These are phyloP conservation scores for Medicago truncatula DNA, from an alignment of 306 rosid genomes.

Conservation along the genomic window MtrunA17r5.0-ANR NC_053049.1:30102001-30102500, in stretches of 20 bases:
- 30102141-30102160: constrained; percentile 59
- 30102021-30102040: constrained; percentile 62
- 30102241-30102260: constrained; percentile 25
- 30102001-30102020: constrained; percentile 70
- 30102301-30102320: background rate
- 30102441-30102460: background rate
- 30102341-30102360: background rate
- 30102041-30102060: constrained; percentile 59
- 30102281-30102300: background rate
- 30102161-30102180: constrained; percentile 53
- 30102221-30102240: constrained; percentile 48
- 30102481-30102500: constrained; percentile 1
- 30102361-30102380: too few species aligned
- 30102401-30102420: too few species aligned
- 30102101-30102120: constrained; percentile 57
- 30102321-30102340: constrained; percentile 6
- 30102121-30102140: constrained; percentile 58
- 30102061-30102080: constrained; percentile 55
- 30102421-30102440: background rate
- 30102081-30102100: constrained; percentile 47
- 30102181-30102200: constrained; percentile 70
- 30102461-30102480: background rate
- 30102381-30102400: background rate
- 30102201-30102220: constrained; percentile 68
- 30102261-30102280: constrained; percentile 12